Conservation (phyloP, 2,329 filamentous ascomycete species). For the Canariomyces notabilis region DNA sequence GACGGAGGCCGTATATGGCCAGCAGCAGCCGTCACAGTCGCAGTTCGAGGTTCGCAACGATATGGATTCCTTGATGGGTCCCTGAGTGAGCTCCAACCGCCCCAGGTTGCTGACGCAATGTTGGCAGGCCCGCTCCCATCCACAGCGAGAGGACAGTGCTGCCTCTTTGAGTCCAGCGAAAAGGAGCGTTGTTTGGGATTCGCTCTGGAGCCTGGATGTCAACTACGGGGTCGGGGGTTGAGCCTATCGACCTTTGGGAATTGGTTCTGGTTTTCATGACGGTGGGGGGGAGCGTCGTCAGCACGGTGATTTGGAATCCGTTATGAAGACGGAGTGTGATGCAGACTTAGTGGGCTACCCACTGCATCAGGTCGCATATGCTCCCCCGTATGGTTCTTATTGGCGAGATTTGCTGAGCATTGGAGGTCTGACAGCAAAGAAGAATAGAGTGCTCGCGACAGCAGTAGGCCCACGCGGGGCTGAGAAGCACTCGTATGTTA, state of each 20-base stretch:
- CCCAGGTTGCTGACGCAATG: constrained; percentile 21
- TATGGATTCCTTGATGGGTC: constrained; percentile 48
- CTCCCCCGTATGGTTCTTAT: no score
- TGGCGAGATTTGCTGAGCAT: no score
- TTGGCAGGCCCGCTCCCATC: constrained; percentile 15
- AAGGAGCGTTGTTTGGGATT: constrained; percentile 56
- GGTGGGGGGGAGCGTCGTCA: not conserved
- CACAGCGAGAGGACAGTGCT: constrained; percentile 38
- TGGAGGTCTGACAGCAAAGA: no score
- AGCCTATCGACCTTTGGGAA: not conserved
- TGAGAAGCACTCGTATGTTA: not conserved
- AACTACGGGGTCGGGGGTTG: constrained; percentile 44
- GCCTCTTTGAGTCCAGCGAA: constrained; percentile 36
- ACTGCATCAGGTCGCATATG: no score
- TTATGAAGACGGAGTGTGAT: no score
- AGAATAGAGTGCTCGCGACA: not conserved
- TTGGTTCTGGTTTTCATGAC: not conserved
- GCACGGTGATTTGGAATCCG: no score
- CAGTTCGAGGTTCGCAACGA: constrained; percentile 48
- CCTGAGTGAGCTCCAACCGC: constrained; percentile 30
- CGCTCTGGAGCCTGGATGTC: constrained; percentile 57
- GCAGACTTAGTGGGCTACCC: no score
- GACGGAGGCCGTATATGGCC: constrained; percentile 4
- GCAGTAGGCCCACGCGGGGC: not conserved
- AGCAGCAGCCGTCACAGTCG: constrained; percentile 20